These are phyloP conservation scores for Lasiosphaeria hispida DNA, from an alignment of 495 filamentous ascomycete species.

Conservation along the genomic window DNA sequence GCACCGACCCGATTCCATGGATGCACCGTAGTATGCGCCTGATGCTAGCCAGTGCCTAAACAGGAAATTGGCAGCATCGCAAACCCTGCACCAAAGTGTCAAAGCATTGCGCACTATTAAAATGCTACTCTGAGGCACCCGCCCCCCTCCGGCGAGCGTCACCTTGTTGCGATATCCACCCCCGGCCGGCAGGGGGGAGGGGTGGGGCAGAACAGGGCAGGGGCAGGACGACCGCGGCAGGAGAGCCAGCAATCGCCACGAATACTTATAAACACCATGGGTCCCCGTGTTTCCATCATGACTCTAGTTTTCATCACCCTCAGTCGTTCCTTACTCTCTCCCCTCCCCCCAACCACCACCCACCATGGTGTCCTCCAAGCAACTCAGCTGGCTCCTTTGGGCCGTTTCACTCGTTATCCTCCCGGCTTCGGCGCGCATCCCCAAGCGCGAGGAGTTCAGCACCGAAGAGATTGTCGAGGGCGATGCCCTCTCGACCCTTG, in stretches of 20 bases:
- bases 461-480: conserved; percentile 1
- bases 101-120: background rate
- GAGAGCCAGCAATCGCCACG: background rate
- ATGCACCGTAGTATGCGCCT: background rate
- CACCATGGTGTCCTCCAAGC: conserved; percentile 9
- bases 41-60: background rate
- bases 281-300: background rate
- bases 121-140: too few relatives aligned
- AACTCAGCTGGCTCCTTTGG: conserved; percentile 11
- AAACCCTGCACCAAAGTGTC: conserved; percentile 5
- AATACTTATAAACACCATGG: background rate
- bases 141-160: too few relatives aligned
- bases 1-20: conserved; percentile 3
- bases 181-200: background rate
- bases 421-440: background rate
- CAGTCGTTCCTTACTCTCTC: background rate
- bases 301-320: background rate
- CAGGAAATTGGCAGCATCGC: background rate
- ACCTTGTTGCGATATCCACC: background rate
- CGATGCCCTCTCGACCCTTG: conserved; percentile 1
- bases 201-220: background rate
- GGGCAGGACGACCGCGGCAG: background rate
- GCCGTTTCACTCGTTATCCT: conserved; percentile 8
- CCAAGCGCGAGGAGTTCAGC: conserved; percentile 7
- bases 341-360: background rate